phyloP scores from a whole-genome alignment of 1,284 basidiomycete species.

The Moesziomyces parantarcticus region DNA sequence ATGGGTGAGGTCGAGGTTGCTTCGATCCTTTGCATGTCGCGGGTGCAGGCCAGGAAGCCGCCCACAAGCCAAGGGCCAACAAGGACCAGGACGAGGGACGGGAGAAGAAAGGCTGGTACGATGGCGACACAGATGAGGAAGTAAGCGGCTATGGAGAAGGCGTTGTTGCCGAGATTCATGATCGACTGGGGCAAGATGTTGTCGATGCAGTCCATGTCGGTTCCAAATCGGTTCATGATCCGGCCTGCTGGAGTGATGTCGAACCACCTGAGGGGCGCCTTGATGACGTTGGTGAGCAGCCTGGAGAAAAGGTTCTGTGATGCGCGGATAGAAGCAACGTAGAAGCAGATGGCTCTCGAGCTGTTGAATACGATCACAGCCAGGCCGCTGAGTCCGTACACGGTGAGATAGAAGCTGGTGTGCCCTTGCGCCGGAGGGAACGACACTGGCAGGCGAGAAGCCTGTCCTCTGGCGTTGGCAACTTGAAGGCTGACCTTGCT shows the following conservation, averaged over 20 bases:
- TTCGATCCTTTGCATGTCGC: constrained; percentile 66
- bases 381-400: constrained; percentile 43
- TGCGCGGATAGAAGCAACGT: constrained; percentile 37
- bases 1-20: constrained; percentile 64
- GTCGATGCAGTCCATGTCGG: constrained; percentile 63
- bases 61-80: constrained; percentile 54
- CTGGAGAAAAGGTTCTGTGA: constrained; percentile 53
- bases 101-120: constrained; percentile 56
- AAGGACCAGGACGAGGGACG: constrained; percentile 39
- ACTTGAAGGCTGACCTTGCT: constrained; percentile 2
- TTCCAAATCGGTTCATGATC: constrained; percentile 63
- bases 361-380: constrained; percentile 45
- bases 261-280: constrained; percentile 61
- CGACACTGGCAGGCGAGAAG: constrained; percentile 3
- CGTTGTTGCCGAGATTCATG: constrained; percentile 45
- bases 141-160: constrained; percentile 47
- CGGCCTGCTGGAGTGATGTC: constrained; percentile 62
- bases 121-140: constrained; percentile 57
- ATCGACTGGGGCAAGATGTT: constrained; percentile 55
- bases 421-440: constrained; percentile 32
- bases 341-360: constrained; percentile 36
- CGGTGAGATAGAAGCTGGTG: constrained; percentile 36
- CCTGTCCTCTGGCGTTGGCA: neutral
- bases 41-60: constrained; percentile 55
- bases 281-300: constrained; percentile 56